These are phyloP conservation scores for Hygrocybe coccinea DNA, from an alignment of 768 basidiomycete genomes.

Conservation along the genomic window DNA sequence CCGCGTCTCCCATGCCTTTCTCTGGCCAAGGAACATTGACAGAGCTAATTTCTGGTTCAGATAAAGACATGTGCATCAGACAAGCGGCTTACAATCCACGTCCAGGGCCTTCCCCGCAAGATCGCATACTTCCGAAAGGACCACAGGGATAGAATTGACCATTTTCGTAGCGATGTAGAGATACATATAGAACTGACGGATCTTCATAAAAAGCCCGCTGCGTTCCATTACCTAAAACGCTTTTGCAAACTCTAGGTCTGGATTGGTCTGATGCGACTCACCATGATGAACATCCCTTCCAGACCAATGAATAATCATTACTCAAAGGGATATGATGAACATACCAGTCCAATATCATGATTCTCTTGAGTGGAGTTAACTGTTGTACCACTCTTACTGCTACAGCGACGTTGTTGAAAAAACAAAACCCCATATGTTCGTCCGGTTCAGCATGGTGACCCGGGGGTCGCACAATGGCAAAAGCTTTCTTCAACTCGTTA, in stretches of 20 bases:
- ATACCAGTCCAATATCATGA: slow-evolving; percentile 94
- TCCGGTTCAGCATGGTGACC: slow-evolving; percentile 99
- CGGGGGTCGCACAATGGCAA: slow-evolving; percentile 95
- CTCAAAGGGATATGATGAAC: slow-evolving; percentile 22
- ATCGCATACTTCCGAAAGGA: slow-evolving; percentile 80
- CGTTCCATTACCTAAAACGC: slow-evolving; percentile 81
- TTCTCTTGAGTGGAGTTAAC: slow-evolving; percentile 63
- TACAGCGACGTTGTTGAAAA: slow-evolving; percentile 97
- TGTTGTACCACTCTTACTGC: slow-evolving; percentile 80
- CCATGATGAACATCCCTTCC: slow-evolving; percentile 96
- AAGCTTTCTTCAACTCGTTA: slow-evolving; percentile 71
- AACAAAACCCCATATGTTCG: slow-evolving; percentile 98
- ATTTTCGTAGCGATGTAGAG: slow-evolving; percentile 89
- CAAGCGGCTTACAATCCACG: slow-evolving; percentile 68
- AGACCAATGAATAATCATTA: slow-evolving; percentile 6
- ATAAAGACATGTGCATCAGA: slow-evolving; percentile 4
- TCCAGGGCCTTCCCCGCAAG: slow-evolving; percentile 79
- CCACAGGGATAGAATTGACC: slow-evolving; percentile 92
- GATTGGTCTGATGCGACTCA: slow-evolving; percentile 25
- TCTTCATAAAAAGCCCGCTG: slow-evolving; percentile 95
- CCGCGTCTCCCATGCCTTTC: slow-evolving; percentile 85
- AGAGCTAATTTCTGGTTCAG: slow-evolving; percentile 47
- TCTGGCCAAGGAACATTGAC: slow-evolving; percentile 96
- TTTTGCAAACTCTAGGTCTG: neutral
- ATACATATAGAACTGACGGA: slow-evolving; percentile 86